Evolutionary conservation across 2,329 filamentous ascomycete species (phyloP).

Genomic region (Diplocarpon rosae): DNA sequence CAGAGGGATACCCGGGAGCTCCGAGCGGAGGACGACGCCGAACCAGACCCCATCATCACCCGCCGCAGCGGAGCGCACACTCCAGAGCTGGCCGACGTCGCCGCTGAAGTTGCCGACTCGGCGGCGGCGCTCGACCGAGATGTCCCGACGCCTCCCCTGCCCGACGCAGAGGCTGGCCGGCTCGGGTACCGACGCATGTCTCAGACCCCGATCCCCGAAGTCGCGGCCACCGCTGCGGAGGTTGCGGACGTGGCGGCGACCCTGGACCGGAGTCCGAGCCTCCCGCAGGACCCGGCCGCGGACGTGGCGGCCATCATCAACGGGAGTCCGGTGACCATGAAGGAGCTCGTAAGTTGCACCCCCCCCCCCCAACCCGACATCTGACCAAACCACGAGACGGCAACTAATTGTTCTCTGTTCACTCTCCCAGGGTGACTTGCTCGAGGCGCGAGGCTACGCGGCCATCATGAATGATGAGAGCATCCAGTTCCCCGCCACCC

Average conservation of each 20-base stretch:
- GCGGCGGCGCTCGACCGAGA: slow-evolving; percentile 28
- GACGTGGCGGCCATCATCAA: slow-evolving; percentile 31
- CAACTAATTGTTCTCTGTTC: no score
- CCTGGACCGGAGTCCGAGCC: slow-evolving; percentile 13
- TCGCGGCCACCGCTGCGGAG: slow-evolving; percentile 34
- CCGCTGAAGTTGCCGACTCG: slow-evolving; percentile 32
- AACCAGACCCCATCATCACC: slow-evolving; percentile 27
- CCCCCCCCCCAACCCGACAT: neutral
- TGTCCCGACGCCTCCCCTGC: slow-evolving; percentile 26
- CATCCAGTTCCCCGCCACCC: slow-evolving; percentile 12
- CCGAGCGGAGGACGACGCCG: slow-evolving; percentile 27
- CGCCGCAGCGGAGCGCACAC: slow-evolving; percentile 8
- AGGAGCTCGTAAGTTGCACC: neutral
- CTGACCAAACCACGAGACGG: neutral
- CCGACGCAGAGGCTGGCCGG: slow-evolving; percentile 27
- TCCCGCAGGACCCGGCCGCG: slow-evolving; percentile 24
- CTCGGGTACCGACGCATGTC: slow-evolving; percentile 29
- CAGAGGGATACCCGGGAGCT: slow-evolving; percentile 28
- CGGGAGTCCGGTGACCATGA: neutral
- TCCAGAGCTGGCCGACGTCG: slow-evolving; percentile 18
- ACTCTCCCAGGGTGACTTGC: slow-evolving; percentile 1
- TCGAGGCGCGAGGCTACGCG: slow-evolving; percentile 1
- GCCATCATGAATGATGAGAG: slow-evolving; percentile 4
- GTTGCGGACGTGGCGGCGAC: slow-evolving; percentile 33
- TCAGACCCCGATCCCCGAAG: slow-evolving; percentile 32